A percentile compares a stretch with the other conserved stretches of the same genome.
phyloP scores from a whole-genome alignment of 2,329 filamentous ascomycete species.

The Ramichloridium luteum region DNA sequence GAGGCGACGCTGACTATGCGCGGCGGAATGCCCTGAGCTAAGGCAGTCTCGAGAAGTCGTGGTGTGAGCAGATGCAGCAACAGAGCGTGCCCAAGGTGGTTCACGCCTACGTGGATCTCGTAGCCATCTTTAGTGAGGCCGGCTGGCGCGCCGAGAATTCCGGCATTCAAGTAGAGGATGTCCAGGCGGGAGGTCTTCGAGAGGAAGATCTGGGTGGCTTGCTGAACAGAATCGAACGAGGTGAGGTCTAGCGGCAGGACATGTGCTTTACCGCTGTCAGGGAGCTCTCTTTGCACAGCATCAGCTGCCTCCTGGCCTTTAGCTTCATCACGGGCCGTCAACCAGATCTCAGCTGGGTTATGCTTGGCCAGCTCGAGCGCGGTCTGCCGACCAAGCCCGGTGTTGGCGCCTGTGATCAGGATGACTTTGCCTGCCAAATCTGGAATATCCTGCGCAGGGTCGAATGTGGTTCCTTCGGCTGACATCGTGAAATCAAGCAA shows the following conservation, averaged over 20 bases:
- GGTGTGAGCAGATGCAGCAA: slow-evolving; percentile 22
- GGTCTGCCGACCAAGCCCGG: slow-evolving; percentile 15
- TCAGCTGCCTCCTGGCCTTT: slow-evolving; percentile 1
- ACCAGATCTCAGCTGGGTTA: not conserved
- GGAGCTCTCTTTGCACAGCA: too few species aligned
- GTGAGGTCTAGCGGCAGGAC: slow-evolving; percentile 32
- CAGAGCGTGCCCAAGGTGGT: slow-evolving; percentile 40
- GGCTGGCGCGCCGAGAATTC: slow-evolving; percentile 27
- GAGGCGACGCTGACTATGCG: slow-evolving; percentile 5
- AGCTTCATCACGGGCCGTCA: not conserved
- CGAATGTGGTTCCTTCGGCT: slow-evolving; percentile 9
- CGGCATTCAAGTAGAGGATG: slow-evolving; percentile 37
- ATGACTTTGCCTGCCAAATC: slow-evolving; percentile 15
- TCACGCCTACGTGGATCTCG: slow-evolving; percentile 40
- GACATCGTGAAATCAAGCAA: too few species aligned
- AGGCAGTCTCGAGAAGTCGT: slow-evolving; percentile 34
- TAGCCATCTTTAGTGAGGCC: slow-evolving; percentile 35
- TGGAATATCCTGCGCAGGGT: slow-evolving; percentile 15
- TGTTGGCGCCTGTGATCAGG: slow-evolving; percentile 14
- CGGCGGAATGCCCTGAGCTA: slow-evolving; percentile 32
- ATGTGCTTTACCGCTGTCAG: too few species aligned
- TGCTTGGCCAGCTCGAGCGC: slow-evolving; percentile 14
- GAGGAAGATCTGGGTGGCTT: slow-evolving; percentile 29
- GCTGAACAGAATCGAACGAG: slow-evolving; percentile 29
- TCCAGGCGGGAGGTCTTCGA: slow-evolving; percentile 30